These are phyloP conservation scores for Lagenidium giganteum DNA, from an alignment of 352 stramenopile genomes.

Conservation along the genomic window DNA sequence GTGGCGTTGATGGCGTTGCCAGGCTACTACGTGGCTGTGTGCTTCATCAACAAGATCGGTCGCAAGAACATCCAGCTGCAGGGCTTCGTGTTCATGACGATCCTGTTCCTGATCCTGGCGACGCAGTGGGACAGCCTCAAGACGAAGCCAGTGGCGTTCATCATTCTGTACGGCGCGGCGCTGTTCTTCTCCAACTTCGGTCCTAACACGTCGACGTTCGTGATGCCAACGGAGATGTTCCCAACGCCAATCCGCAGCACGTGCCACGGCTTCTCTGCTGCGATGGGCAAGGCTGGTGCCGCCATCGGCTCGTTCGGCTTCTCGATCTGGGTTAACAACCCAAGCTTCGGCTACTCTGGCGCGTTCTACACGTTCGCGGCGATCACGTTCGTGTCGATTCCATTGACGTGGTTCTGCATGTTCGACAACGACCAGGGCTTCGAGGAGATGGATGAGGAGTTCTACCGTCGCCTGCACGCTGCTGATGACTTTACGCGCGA, in stretches of 20 bases:
- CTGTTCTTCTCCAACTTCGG: slow-evolving; percentile 88
- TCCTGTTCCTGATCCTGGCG: slow-evolving; percentile 59
- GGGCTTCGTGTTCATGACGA: slow-evolving; percentile 62
- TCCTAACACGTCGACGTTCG: slow-evolving; percentile 80
- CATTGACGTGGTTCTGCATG: slow-evolving; percentile 22
- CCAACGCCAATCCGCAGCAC: slow-evolving; percentile 81
- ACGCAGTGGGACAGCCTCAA: slow-evolving; percentile 58
- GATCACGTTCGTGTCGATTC: slow-evolving; percentile 17
- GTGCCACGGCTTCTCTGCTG: slow-evolving; percentile 86
- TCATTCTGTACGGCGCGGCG: slow-evolving; percentile 65
- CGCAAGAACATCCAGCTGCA: slow-evolving; percentile 74
- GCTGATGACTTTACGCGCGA: slow-evolving; percentile 11
- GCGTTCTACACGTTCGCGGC: slow-evolving; percentile 18
- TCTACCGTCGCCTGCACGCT: slow-evolving; percentile 13
- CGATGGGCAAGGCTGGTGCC: slow-evolving; percentile 83
- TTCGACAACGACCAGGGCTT: slow-evolving; percentile 24
- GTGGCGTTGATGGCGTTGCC: slow-evolving; percentile 66
- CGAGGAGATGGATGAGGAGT: slow-evolving; percentile 19
- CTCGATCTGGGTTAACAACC: slow-evolving; percentile 18
- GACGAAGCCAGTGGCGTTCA: slow-evolving; percentile 46
- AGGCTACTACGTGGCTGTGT: slow-evolving; percentile 77
- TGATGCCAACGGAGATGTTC: slow-evolving; percentile 87
- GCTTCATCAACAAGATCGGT: slow-evolving; percentile 64
- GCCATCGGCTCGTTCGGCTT: slow-evolving; percentile 64
- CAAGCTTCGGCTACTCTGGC: slow-evolving; percentile 15